A percentile compares a stretch with the other conserved stretches of the same genome.
Conservation (phyloP, 306 rosid species). For the Dryas octopetala region DNA sequence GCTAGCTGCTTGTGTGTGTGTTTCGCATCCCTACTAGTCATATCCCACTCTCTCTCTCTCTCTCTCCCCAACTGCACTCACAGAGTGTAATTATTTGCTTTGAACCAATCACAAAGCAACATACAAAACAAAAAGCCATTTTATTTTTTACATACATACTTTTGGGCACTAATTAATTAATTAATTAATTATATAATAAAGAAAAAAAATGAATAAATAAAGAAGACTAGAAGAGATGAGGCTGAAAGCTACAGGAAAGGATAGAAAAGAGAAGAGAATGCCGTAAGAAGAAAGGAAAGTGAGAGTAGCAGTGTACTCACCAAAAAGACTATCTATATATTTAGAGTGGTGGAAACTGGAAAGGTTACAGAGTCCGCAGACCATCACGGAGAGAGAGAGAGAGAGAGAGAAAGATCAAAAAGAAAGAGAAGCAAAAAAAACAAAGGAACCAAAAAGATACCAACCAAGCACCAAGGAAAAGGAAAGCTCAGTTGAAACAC, state of each 20-base stretch:
- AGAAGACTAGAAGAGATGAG: not conserved
- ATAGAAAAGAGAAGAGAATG: conserved; percentile 42
- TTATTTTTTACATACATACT: not conserved
- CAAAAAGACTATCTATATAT: conserved; percentile 48
- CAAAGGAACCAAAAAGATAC: conserved; percentile 38
- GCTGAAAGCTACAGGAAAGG: conserved; percentile 56
- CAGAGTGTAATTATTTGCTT: conserved; percentile 43
- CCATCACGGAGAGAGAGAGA: not conserved
- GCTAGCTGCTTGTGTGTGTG: conserved; percentile 33
- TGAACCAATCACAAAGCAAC: conserved; percentile 48
- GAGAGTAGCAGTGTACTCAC: conserved; percentile 41
- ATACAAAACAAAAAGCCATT: conserved; percentile 19
- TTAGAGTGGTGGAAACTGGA: conserved; percentile 60
- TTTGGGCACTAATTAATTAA: not conserved
- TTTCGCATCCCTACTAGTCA: conserved; percentile 35
- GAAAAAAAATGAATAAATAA: conserved; percentile 6
- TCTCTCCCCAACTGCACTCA: conserved; percentile 25
- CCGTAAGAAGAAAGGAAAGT: conserved; percentile 88
- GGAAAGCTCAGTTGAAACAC: conserved; percentile 40
- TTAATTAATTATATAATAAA: not conserved
- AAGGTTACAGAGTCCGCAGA: conserved; percentile 24
- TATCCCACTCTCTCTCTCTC: conserved; percentile 17
- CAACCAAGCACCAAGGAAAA: conserved; percentile 49
- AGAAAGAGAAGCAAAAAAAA: conserved; percentile 2
- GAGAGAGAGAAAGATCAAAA: conserved; percentile 17